Base-by-base conservation (phyloP, 2,329 filamentous ascomycete species). In the Stachybotrys echinatus region DNA sequence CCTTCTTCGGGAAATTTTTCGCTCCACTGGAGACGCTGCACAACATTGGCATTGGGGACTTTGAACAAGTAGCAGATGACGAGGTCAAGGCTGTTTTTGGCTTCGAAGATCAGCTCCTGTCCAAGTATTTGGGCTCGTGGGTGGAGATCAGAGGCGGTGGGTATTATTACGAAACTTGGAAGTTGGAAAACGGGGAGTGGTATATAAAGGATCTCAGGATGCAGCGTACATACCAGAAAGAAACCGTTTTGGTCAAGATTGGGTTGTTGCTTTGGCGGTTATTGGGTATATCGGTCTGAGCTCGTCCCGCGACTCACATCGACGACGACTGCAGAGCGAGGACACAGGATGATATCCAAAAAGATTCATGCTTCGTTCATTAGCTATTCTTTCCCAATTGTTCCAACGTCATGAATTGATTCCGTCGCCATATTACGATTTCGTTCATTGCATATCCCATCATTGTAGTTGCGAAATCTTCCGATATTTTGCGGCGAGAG, bases 11-110 rank as follows among this genome's bases (percentile, higher is more conserved):
- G 22, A 52, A 50, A 8, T 53, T 56, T 40, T 57, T 63, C 23
- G 48, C 51, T 3, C 39, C 18, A 18, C 48, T 58, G 31, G 54
- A 63, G 38, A 59, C 57, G 10, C 48, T 58, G 42, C 61, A 63
- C 51, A 57, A 56, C 39, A 45, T 65, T 7, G 55, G 55, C 8
- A 38, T 46, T 3, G 60, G 59, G 1, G 58, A 61, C 42, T 57
- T 65, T 23, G 58, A 61, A 49, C 58, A 58, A 39, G 53, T 52
- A 14, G 53, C 44, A 12, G 48, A 54, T 5, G 58, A 58, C 48
- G 58, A 63, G 43, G 56, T 62, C 46, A 56, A 56, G 45, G 55
- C 55, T 6, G 47, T 61, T 3, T 64, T 63, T 18, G 53, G 46
- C 5, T 52, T 60, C 20, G 54, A 59, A 47, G 57, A 60, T 45